Evolutionary conservation across 139 green algal genomes (phyloP).

Genomic region (Coelastrella sp.): DNA sequence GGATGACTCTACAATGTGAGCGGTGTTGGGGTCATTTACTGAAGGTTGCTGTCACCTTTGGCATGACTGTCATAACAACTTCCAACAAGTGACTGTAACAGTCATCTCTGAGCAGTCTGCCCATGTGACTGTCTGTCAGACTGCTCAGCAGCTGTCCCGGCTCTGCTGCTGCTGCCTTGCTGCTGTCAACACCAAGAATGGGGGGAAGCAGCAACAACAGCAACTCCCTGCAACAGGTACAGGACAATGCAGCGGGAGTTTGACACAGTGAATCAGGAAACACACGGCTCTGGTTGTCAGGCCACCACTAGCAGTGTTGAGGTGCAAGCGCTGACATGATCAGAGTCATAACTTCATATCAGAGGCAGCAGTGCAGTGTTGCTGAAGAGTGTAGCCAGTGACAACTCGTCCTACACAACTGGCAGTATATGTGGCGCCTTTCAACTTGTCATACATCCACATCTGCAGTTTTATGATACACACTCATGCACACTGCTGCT

Average conservation of each 20-base stretch:
- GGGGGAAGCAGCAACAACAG: constrained; percentile 60
- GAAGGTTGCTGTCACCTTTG: not conserved
- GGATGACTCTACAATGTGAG: not conserved
- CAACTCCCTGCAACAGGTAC: constrained; percentile 23
- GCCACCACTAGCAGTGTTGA: not conserved
- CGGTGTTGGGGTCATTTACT: not conserved
- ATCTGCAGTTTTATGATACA: not conserved
- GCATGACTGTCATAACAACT: constrained; percentile 29
- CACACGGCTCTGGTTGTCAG: not conserved
- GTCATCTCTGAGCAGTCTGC: constrained; percentile 41
- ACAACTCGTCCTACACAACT: not conserved
- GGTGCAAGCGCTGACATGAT: not conserved
- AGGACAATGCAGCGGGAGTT: not conserved
- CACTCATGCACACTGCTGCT: too few species aligned
- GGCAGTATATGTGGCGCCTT: too few species aligned
- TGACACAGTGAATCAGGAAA: not conserved
- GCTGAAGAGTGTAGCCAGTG: not conserved
- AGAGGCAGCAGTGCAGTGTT: not conserved
- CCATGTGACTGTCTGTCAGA: constrained; percentile 21
- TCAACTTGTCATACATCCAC: not conserved
- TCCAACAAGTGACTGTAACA: constrained; percentile 36
- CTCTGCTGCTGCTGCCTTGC: constrained; percentile 51
- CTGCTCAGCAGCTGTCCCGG: constrained; percentile 7
- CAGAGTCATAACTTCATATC: not conserved
- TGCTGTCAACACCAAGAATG: constrained; percentile 63